Base-by-base conservation (phyloP, 768 basidiomycete species). In the Lactarius tabidus region DNA sequence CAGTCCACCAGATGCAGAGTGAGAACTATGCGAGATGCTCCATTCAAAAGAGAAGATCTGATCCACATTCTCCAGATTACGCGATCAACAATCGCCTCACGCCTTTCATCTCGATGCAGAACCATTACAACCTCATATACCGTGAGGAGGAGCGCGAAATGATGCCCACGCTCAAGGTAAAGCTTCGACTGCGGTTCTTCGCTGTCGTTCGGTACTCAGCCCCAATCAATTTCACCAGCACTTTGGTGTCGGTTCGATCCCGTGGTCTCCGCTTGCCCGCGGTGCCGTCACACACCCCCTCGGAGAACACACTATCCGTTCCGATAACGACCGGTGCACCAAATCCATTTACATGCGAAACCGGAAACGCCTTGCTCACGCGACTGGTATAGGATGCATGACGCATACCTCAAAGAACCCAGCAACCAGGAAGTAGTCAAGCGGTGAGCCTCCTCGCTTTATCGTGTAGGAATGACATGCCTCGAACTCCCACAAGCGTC, bases 61-160 rank as follows among this genome's bases (percentile, higher is more conserved):
- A 57, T 57, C 38, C 39, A 14, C 28, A n/a, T 14, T 12, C 20
- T 12, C 20, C 33, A 72, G 71, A 71, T 54, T 72, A 75, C 48
- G 74, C 75, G 31, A 74, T 74, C 53, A 56, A 58, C 41, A 66
- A 74, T 57, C 71, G 70, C 54, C 67, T 74, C 18, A 79, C 80
- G 6, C 78, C 77, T 26, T 81, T 81, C 72, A 77, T 81, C 70
- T 75, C 76, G 14, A 81, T 81, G 81, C 80, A 81, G 72, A 81
- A 80, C 69, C 75, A 77, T 57, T 76, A 81, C 67, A 76, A 67
- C 29, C 74, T 79, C 10, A 64, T 80, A 35, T 81, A 81, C 68
- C 73, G 80, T 31, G 81, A 81, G 68, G 80, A 81, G 66, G 75
- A 76, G 59, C 70, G 80, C 72, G 75, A 75, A 64, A 75, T 76